A percentile compares a stretch with the other conserved stretches of the same genome.
Conservation (phyloP, 192 early-diverging fungal genomes). For the Pilaira anomala region DNA sequence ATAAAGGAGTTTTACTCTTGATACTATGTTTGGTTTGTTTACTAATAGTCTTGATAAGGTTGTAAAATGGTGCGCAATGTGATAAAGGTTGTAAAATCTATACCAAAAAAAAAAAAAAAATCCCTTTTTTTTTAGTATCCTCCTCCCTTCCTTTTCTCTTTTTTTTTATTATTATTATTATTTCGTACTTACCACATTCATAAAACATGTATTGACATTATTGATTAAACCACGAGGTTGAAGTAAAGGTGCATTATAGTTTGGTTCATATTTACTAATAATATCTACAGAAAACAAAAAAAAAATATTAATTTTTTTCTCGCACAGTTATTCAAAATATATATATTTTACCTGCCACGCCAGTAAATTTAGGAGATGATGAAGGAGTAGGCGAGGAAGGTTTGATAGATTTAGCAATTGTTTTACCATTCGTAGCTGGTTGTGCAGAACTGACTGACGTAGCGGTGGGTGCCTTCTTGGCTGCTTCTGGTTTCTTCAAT, state of each 20-base stretch:
- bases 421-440: neutral
- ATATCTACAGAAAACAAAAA: conserved; percentile 29
- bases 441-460: neutral
- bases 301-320: neutral
- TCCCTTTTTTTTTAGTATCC: neutral
- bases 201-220: conserved; percentile 97
- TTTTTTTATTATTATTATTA: neutral
- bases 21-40: conserved; percentile 66
- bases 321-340: neutral
- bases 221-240: conserved; percentile 93
- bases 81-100: conserved; percentile 86
- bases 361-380: conserved; percentile 18
- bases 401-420: neutral
- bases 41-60: conserved; percentile 68
- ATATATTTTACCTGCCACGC: conserved; percentile 24
- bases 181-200: conserved; percentile 80
- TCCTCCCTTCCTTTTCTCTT: neutral
- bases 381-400: conserved; percentile 1
- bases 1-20: conserved; percentile 73
- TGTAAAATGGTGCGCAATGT: conserved; percentile 91
- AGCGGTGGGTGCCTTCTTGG: conserved; percentile 2
- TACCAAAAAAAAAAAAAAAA: neutral
- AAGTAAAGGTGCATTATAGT: conserved; percentile 40
- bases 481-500: conserved; percentile 23
- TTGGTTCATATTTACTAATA: conserved; percentile 43